Base-by-base conservation (phyloP, 164 flowering plant species). In the Stephania yunnanensis region DNA sequence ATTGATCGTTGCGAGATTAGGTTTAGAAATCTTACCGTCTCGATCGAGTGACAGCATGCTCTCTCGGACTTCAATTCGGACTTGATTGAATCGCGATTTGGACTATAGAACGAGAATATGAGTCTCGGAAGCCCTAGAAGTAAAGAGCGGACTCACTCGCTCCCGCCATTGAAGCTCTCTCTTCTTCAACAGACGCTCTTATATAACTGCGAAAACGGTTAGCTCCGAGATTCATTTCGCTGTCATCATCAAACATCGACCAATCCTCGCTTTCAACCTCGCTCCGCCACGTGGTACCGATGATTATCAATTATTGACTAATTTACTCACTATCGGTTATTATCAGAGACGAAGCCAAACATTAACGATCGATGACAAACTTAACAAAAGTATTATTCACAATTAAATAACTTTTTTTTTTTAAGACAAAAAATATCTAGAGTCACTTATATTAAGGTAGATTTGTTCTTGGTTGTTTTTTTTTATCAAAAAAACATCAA, bases 121-220 rank as follows among this genome's bases (percentile, higher is more conserved):
- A 45, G 30, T 7, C 68, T 30, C 6, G 19, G 17, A 15, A 55
- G n/a, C 63, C 6, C 63, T 36, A 55, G 17, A 55, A 55, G 19
- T 55, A 55, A 1, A 55, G 63, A 55, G 63, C 13, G 17, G 19
- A 2, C 63, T 55, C 63, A 70, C 31, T 31, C 63, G 70, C 80
- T 73, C 31, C 25, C 63, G 70, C 80, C 76, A 63, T 63, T 70
- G 58, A 19, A 74, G 48, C 42, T 2, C 76, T 61, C 76, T 61
- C 63, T 42, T 46, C 31, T 12, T 22, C 13, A 15, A 66, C 46
- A 25, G 70, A 2, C 30, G 1, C 74, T 69, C 58, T 68, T 63
- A 69, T 22, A 13, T 11, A 36, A 68, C 3, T 2, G 45, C 19
- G 70, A 6, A 75, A 75, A 75, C 72, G 66, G 73, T 75, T 68